Evolutionary conservation across 495 filamentous ascomycete genomes (phyloP), one percentile per base, ranked within the genome.

Genomic region (Copromyces sp.): DNA sequence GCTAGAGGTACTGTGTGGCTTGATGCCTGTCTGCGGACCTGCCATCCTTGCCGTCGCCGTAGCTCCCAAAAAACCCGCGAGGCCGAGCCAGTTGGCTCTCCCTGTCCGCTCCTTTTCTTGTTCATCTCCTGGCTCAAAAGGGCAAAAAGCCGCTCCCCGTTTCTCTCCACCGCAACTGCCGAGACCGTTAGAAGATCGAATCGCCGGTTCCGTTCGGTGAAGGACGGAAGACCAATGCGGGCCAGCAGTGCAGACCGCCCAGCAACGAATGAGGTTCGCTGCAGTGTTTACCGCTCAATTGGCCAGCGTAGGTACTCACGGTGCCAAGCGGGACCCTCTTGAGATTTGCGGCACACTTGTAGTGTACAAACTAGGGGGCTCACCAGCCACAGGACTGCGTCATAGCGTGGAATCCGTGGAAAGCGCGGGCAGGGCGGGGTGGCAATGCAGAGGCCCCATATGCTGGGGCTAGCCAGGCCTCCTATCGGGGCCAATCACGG

Each of bases 321-420:
- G 35, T 39, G 32, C 42, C 70, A 69, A 69, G 39, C 68, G 68
- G 24, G 53, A 65, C 29, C 17, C 41, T 71, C 70, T 17, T 47
- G 14, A 24, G 29, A 41, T 17, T 71, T 44, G 32, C 70, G 70
- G 29, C n/a, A 32, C 44, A 61, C 40, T 24, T 24, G 24, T 24
- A 24, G 24, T 24, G 24, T 35, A n/a, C n/a, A n/a, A n/a, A n/a
- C n/a, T n/a, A 35, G 20, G n/a, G 70, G 69, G 9, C 9, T 39
- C 75, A 75, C 71, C 61, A 77, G 73, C 75, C 75, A 75, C 75
- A 77, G 16, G 0, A 16, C 61, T 74, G 75, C 75, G 75, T 76
- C 75, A 76, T 76, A 68, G 61, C 73, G 53, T 65, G 53, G 53
- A 65, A 61, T 35, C 53, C 3, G 29, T 61, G 53, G 53, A 61